phyloP scores from a whole-genome alignment of 2,329 filamentous ascomycete species.

The Calcarisporium arbuscula region DNA sequence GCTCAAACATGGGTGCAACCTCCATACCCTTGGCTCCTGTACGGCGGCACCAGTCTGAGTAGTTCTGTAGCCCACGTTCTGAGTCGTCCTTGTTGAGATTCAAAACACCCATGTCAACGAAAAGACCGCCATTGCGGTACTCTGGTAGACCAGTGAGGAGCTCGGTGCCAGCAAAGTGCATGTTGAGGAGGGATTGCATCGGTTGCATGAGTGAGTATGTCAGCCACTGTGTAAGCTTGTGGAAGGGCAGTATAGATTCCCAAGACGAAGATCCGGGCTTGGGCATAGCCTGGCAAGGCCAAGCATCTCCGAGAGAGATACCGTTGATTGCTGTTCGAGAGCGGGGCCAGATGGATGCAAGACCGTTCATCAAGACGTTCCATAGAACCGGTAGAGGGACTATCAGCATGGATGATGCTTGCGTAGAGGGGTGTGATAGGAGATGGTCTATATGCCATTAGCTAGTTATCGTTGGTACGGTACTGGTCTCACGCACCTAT shows the following conservation, averaged over 20 bases:
- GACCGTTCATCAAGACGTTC: slow-evolving; percentile 81
- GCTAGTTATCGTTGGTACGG: slow-evolving; percentile 6
- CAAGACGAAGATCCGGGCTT: slow-evolving; percentile 47
- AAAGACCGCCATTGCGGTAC: slow-evolving; percentile 84
- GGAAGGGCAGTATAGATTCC: slow-evolving; percentile 82
- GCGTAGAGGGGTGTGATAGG: slow-evolving; percentile 83
- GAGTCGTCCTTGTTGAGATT: slow-evolving; percentile 65
- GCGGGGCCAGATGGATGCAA: slow-evolving; percentile 81
- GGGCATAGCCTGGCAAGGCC: slow-evolving; percentile 83
- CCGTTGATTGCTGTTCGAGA: slow-evolving; percentile 84
- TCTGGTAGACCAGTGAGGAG: slow-evolving; percentile 84
- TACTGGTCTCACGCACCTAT: slow-evolving; percentile 55
- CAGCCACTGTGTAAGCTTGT: slow-evolving; percentile 93
- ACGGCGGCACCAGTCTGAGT: slow-evolving; percentile 60
- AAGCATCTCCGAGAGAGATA: slow-evolving; percentile 83
- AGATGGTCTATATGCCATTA: slow-evolving; percentile 66
- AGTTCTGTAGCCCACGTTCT: slow-evolving; percentile 61
- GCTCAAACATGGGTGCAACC: slow-evolving; percentile 53
- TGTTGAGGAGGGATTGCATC: slow-evolving; percentile 73
- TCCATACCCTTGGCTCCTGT: slow-evolving; percentile 58
- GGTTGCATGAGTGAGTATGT: slow-evolving; percentile 91
- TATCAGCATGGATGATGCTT: slow-evolving; percentile 82
- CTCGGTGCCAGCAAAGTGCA: slow-evolving; percentile 75
- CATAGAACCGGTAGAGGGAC: slow-evolving; percentile 83
- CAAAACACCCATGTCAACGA: slow-evolving; percentile 77